Percentiles rank a stretch among this genome's conserved stretches.
These are phyloP conservation scores for Corymbia citriodora DNA, from an alignment of 441 rosid species.

Conservation along the genomic window DNA sequence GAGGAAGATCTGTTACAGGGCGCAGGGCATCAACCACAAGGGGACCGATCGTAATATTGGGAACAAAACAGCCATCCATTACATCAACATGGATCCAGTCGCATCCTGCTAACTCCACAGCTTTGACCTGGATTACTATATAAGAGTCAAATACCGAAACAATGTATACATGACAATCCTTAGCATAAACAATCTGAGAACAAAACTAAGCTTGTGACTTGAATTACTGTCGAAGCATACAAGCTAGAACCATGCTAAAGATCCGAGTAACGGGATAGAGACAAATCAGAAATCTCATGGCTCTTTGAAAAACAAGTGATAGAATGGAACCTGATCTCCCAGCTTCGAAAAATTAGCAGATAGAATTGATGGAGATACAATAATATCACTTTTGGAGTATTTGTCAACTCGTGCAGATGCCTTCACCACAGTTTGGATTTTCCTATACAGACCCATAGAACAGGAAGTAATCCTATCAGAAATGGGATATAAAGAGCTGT, in stretches of 20 bases:
- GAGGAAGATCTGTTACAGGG: constrained; percentile 92
- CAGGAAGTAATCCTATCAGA: constrained; percentile 3
- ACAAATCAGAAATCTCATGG: neutral
- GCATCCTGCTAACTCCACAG: constrained; percentile 96
- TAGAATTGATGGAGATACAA: constrained; percentile 90
- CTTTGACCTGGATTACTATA: constrained; percentile 62
- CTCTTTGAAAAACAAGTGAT: neutral
- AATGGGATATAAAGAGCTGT: neutral
- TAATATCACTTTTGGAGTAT: constrained; percentile 82
- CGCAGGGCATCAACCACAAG: constrained; percentile 95
- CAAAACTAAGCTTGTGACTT: neutral
- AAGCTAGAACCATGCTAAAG: neutral
- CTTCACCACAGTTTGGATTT: constrained; percentile 42
- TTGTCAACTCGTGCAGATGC: constrained; percentile 83
- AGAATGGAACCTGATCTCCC: constrained; percentile 69
- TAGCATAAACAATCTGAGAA: neutral
- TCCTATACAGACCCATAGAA: constrained; percentile 42
- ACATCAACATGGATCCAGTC: constrained; percentile 99
- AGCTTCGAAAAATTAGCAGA: constrained; percentile 89
- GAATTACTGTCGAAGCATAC: neutral
- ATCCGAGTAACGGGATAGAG: neutral
- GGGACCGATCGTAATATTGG: constrained; percentile 97
- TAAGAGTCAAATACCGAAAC: constrained; percentile 11
- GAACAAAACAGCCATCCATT: constrained; percentile 98
- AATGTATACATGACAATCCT: neutral